A percentile compares a stretch with the other conserved stretches of the same genome.
These are phyloP conservation scores for Elsinoe fawcettii DNA, from an alignment of 2,329 filamentous ascomycete genomes.

Conservation along the genomic window DNA sequence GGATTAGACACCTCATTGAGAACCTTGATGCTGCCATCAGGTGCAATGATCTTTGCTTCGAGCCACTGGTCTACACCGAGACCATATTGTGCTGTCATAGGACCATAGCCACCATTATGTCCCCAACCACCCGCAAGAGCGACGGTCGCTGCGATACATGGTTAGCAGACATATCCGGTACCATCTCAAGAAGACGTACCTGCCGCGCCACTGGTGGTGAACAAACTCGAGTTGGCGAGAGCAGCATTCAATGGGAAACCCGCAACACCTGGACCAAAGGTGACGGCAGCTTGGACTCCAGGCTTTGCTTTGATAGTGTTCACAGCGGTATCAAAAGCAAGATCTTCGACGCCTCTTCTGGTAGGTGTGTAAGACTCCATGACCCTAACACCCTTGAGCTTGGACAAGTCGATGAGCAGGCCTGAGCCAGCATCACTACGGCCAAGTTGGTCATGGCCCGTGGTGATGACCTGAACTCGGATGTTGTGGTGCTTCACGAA, in stretches of 20 bases:
- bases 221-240: not conserved
- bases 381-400: not conserved
- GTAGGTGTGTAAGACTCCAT: not conserved
- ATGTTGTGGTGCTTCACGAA: not conserved
- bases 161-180: not conserved
- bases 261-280: not conserved
- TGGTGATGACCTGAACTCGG: not conserved
- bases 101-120: slow-evolving; percentile 19
- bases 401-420: not conserved
- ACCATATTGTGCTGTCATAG: slow-evolving; percentile 17
- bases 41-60: slow-evolving; percentile 19
- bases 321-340: not conserved
- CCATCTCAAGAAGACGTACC: too few species aligned
- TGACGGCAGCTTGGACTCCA: not conserved
- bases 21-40: slow-evolving; percentile 17
- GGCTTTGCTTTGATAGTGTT: not conserved
- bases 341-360: not conserved
- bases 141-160: not conserved
- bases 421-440: not conserved
- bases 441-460: not conserved
- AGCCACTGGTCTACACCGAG: slow-evolving; percentile 20
- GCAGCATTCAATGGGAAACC: not conserved
- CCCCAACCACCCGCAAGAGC: slow-evolving; percentile 17
- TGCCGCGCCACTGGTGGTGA: not conserved
- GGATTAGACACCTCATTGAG: slow-evolving; percentile 31